Evolutionary conservation across 2,329 filamentous ascomycete species (phyloP).

Genomic region (Didymella pinodella): DNA sequence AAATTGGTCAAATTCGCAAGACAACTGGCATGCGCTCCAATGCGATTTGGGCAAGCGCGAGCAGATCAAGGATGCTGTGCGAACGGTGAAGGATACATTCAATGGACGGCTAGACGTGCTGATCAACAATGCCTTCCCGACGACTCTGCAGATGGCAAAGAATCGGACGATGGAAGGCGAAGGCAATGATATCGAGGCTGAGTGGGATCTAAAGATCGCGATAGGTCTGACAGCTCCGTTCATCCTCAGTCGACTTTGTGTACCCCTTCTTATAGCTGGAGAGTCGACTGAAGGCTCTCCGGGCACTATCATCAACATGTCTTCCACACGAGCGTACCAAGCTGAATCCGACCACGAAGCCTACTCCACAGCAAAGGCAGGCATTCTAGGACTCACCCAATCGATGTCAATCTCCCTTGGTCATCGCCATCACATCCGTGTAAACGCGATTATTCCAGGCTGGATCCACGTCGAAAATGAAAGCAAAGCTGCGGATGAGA

Average conservation of each 20-base stretch:
- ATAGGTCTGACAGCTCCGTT: conserved; percentile 48
- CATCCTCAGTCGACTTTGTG: conserved; percentile 43
- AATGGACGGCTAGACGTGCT: conserved; percentile 44
- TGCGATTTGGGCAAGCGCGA: conserved; percentile 54
- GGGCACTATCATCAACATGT: conserved; percentile 56
- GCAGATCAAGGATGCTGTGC: conserved; percentile 48
- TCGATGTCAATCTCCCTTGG: conserved; percentile 58
- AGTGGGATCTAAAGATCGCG: conserved; percentile 47
- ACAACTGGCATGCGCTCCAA: conserved; percentile 29
- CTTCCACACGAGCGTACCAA: conserved; percentile 60
- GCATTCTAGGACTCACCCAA: conserved; percentile 60
- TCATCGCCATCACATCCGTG: conserved; percentile 54
- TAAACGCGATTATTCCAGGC: conserved; percentile 60
- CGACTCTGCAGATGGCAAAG: conserved; percentile 35
- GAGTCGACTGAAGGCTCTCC: conserved; percentile 31
- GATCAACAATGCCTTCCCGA: conserved; percentile 49
- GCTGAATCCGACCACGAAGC: conserved; percentile 60
- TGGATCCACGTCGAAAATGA: conserved; percentile 62
- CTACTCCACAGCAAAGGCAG: conserved; percentile 61
- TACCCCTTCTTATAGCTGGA: conserved; percentile 38
- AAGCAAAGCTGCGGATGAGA: conserved; percentile 53
- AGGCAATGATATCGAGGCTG: conserved; percentile 40
- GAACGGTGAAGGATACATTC: conserved; percentile 49
- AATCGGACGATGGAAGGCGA: conserved; percentile 43
- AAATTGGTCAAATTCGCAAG: conserved; percentile 31